A percentile compares a stretch with the other conserved stretches of the same genome.
These are phyloP conservation scores for Inga oerstediana DNA, from an alignment of 306 rosid genomes.

Conservation along the genomic window DNA sequence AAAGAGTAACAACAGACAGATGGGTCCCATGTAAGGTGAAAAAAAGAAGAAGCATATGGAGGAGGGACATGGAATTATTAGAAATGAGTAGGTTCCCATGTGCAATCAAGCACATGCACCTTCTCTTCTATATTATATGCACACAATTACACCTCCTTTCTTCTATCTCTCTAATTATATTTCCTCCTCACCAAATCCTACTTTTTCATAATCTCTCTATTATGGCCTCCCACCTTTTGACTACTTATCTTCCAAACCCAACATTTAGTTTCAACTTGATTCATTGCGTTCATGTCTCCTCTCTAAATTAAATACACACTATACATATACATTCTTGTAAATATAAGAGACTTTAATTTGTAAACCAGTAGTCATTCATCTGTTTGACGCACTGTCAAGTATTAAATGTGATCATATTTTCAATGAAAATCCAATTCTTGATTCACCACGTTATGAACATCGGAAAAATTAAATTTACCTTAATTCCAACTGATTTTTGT, in stretches of 20 bases:
- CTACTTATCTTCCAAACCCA: not conserved
- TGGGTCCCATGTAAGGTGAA: constrained; percentile 36
- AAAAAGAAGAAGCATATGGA: constrained; percentile 12
- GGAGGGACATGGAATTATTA: constrained; percentile 40
- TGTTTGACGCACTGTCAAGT: too few species aligned
- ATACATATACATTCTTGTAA: too few species aligned
- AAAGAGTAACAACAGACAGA: constrained; percentile 56
- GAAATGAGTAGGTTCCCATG: constrained; percentile 65
- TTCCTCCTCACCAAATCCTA: not conserved
- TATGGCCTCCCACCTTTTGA: not conserved
- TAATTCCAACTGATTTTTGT: too few species aligned
- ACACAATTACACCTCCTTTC: too few species aligned
- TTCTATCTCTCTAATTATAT: not conserved
- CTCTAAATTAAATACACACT: not conserved
- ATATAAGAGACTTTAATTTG: too few species aligned
- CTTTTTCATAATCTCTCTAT: not conserved
- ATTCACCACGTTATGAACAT: too few species aligned
- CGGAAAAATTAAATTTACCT: too few species aligned
- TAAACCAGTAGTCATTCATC: too few species aligned
- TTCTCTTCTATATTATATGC: not conserved
- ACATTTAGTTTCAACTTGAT: not conserved
- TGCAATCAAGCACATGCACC: constrained; percentile 35
- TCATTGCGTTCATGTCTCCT: not conserved
- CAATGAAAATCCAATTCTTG: too few species aligned
- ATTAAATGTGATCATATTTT: too few species aligned